Percentiles rank a stretch among this genome's conserved stretches.
These are phyloP conservation scores for Rhodomyrtus psidioides DNA, from an alignment of 441 rosid genomes.

Conservation along the genomic window DNA sequence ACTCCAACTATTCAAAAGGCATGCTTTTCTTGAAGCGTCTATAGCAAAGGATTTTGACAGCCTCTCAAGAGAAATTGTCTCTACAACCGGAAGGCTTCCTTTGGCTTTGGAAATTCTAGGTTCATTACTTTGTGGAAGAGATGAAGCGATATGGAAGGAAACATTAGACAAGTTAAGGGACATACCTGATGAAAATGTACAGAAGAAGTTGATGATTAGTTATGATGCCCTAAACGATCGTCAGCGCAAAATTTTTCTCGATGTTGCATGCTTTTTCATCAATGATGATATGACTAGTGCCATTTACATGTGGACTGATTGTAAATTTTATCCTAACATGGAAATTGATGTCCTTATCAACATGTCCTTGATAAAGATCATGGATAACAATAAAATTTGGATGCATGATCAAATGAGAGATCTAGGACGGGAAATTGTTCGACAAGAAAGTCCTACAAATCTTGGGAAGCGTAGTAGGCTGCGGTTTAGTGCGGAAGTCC, in stretches of 20 bases:
- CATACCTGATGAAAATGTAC: fast-evolving
- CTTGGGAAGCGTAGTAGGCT: too few species aligned
- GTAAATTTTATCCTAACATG: fast-evolving
- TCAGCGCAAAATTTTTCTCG: not conserved
- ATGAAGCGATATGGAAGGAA: fast-evolving
- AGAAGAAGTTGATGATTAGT: not conserved
- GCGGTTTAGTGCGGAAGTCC: too few species aligned
- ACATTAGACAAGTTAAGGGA: fast-evolving
- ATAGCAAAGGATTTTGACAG: not conserved
- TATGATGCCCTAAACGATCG: fast-evolving
- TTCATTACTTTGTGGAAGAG: fast-evolving
- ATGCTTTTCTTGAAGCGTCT: not conserved
- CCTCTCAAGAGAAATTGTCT: fast-evolving
- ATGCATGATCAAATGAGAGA: too few species aligned
- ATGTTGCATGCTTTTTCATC: not conserved
- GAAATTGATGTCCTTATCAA: not conserved
- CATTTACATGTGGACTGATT: not conserved
- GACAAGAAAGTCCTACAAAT: too few species aligned
- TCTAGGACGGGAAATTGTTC: too few species aligned
- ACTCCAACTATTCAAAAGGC: not conserved
- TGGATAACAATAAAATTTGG: too few species aligned
- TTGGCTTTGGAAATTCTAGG: not conserved
- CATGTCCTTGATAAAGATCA: too few species aligned
- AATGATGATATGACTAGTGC: not conserved
- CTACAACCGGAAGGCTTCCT: fast-evolving